A percentile compares a stretch with the other conserved stretches of the same genome.
These are phyloP conservation scores for Boletus insuetus DNA, from an alignment of 768 basidiomycete genomes.

Conservation along the genomic window DNA sequence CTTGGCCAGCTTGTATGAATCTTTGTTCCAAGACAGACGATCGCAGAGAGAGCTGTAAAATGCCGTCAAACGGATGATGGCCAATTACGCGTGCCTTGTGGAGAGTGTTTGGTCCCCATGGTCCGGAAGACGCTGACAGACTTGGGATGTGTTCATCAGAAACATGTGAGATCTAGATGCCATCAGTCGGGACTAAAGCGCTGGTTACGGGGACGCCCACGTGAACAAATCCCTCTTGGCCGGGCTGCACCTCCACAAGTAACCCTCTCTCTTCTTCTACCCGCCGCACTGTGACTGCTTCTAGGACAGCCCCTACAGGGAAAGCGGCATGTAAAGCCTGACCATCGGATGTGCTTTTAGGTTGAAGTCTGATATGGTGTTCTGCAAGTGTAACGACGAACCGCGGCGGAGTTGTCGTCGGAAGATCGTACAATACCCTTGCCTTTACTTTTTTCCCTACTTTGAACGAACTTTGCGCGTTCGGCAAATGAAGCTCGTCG, in stretches of 20 bases:
- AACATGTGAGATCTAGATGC: slow-evolving; percentile 81
- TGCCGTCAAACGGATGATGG: slow-evolving; percentile 79
- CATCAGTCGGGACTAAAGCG: not conserved
- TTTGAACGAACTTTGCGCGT: slow-evolving; percentile 46
- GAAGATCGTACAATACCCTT: slow-evolving; percentile 79
- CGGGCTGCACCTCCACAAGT: slow-evolving; percentile 60
- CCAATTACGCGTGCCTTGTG: slow-evolving; percentile 89
- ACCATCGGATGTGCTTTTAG: slow-evolving; percentile 34
- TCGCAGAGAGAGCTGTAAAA: slow-evolving; percentile 85
- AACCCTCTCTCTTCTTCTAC: slow-evolving; percentile 85
- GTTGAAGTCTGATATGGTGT: slow-evolving; percentile 61
- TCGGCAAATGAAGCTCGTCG: slow-evolving; percentile 72
- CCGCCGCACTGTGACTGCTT: slow-evolving; percentile 66
- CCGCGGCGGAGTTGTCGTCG: slow-evolving; percentile 64
- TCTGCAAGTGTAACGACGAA: slow-evolving; percentile 79
- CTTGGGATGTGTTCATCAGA: slow-evolving; percentile 88
- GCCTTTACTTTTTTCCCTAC: slow-evolving; percentile 78
- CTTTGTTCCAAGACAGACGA: slow-evolving; percentile 79
- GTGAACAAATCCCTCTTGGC: slow-evolving; percentile 80
- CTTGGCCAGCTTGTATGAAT: slow-evolving; percentile 79
- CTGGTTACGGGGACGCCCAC: slow-evolving; percentile 46
- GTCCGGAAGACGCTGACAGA: slow-evolving; percentile 65
- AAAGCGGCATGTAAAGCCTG: slow-evolving; percentile 52
- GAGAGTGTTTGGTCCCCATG: slow-evolving; percentile 75
- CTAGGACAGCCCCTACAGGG: slow-evolving; percentile 71